Evolutionary conservation across 1,284 basidiomycete genomes (phyloP), one percentile per base, ranked within the genome.

Genomic region (Cystobasidium slooffiae): DNA sequence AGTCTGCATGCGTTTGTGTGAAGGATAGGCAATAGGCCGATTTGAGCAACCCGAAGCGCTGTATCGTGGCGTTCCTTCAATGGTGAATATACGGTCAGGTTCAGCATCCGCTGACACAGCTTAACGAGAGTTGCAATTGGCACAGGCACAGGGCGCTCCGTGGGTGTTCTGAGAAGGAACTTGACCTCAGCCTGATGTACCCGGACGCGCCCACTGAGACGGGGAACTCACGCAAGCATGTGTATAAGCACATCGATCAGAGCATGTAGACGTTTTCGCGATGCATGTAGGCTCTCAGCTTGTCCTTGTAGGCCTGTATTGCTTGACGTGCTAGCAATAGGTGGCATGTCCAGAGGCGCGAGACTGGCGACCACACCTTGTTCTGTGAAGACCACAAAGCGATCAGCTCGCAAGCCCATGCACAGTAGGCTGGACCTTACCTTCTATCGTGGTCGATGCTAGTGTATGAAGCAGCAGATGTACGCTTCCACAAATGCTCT

Each of bases 141-240:
- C 14, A 75, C 61, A 10, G 74, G 59, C 4, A 75, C 74, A 39
- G 74, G 59, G 12, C 74, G 51, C 52, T 75, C 74, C 16, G 74
- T 64, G 3, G 74, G 49, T 9, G 67, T 37, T 16, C 74, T 75
- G 43, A 49, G 39, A 20, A 2, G 16, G 53, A 16, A 41, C 49
- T 31, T 31, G 31, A 31, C 5, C 1, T 70, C 24, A 72, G 59
- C 61, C 18, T 53, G 16, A 18, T 49, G n/a, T 5, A 55, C 22
- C 7, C 22, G n/a, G 16, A 31, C 24, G 6, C 31, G 10, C 10
- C 14, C n/a, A 16, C 37, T 7, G 6, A 46, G 41, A 12, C 10
- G 6, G 20, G 20, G 24, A 3, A 66, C 70, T 65, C 22, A 66
- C 70, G 51, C 20, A 5, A 73, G 53, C 62, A 73, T 65, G 14